Conservation (phyloP, 305 asterid species). For the Solanum hybrid region DNA sequence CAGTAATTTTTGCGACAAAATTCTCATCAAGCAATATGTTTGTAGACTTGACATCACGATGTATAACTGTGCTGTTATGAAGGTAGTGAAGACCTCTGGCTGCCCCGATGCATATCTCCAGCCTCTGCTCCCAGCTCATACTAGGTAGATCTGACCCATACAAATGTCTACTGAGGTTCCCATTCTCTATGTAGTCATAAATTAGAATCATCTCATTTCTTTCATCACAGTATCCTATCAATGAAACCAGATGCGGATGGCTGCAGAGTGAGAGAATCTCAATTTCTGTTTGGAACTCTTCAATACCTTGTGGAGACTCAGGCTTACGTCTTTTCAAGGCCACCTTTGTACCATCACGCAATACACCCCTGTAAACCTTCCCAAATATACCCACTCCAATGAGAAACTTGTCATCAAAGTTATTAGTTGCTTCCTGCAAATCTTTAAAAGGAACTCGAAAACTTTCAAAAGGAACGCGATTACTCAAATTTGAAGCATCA, state of each 20-base stretch:
- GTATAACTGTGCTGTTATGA: fast-evolving
- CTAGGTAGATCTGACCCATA: background rate
- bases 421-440: slow-evolving; percentile 17
- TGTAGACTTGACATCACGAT: too few species aligned
- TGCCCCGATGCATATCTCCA: background rate
- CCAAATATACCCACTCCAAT: background rate
- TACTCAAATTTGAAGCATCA: background rate
- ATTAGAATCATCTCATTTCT: too few species aligned
- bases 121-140: background rate
- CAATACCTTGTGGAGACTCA: slow-evolving; percentile 30
- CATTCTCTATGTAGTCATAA: background rate
- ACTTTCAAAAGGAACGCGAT: background rate
- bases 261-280: background rate
- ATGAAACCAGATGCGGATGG: too few species aligned
- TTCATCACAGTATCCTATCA: too few species aligned
- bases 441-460: background rate
- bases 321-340: slow-evolving; percentile 25
- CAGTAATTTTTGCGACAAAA: too few species aligned
- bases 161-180: background rate
- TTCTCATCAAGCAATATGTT: too few species aligned
- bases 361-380: slow-evolving; percentile 20
- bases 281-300: slow-evolving; percentile 35
- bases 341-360: background rate
- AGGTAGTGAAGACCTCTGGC: background rate
- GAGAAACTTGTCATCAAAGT: slow-evolving; percentile 27